phyloP scores from a whole-genome alignment of 768 basidiomycete species.

The Hericium rajendrae region DNA sequence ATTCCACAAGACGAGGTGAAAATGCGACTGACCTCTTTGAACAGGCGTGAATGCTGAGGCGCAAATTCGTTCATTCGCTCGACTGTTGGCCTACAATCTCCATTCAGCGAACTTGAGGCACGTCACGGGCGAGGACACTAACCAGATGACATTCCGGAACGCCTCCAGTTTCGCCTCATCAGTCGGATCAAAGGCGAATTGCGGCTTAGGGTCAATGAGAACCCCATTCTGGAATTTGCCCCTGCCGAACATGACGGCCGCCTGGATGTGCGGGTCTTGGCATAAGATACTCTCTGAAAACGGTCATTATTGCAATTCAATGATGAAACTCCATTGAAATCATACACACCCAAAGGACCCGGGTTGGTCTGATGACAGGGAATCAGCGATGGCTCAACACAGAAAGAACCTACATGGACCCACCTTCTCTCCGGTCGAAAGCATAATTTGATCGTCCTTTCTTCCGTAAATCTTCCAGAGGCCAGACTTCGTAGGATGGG shows the following conservation, averaged over 20 bases:
- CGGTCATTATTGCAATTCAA: constrained; percentile 18
- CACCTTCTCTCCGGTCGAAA: constrained; percentile 24
- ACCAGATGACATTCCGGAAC: constrained; percentile 17
- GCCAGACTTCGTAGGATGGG: constrained; percentile 33
- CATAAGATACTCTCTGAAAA: constrained; percentile 28
- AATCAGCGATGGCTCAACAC: neutral
- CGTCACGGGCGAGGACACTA: neutral
- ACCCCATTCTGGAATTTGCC: constrained; percentile 24
- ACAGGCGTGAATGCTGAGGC: constrained; percentile 35
- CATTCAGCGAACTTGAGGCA: neutral
- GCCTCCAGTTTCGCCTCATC: constrained; percentile 15
- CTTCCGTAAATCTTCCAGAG: constrained; percentile 22
- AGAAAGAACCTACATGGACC: neutral
- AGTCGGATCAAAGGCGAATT: constrained; percentile 16
- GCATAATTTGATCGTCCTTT: constrained; percentile 24
- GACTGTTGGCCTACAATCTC: constrained; percentile 27
- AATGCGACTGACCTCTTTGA: constrained; percentile 30
- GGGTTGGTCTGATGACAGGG: constrained; percentile 20
- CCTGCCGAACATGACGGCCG: constrained; percentile 25
- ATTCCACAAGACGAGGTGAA: neutral
- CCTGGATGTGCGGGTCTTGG: constrained; percentile 20
- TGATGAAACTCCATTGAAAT: constrained; percentile 33
- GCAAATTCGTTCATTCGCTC: constrained; percentile 31
- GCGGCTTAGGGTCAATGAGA: constrained; percentile 22
- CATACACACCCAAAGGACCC: constrained; percentile 23